Evolutionary conservation across 257 asterid species (phyloP).

Genomic region (Solanum etuberosum): DNA sequence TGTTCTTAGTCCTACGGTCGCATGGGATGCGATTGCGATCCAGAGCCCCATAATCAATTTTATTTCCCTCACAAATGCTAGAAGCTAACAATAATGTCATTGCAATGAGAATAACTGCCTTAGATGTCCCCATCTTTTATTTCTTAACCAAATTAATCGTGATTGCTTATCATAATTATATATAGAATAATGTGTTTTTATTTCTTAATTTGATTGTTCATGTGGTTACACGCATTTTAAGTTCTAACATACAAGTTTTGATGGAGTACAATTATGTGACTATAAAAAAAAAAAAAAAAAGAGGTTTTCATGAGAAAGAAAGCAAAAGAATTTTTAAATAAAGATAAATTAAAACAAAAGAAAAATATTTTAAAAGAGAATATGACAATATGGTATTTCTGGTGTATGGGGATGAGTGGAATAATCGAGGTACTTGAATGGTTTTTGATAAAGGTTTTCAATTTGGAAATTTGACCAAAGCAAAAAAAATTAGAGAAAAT

Average conservation of each 20-base stretch:
- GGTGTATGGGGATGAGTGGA: not conserved
- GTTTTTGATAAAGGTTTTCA: not conserved
- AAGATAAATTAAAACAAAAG: not conserved
- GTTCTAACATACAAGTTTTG: not conserved
- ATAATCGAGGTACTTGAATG: not conserved
- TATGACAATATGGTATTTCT: not conserved
- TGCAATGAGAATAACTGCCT: not conserved
- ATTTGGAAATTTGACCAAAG: not conserved
- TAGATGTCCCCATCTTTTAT: not conserved
- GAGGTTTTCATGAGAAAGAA: not conserved
- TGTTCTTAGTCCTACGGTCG: slow-evolving; percentile 8
- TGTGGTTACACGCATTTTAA: not conserved
- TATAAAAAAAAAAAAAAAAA: not conserved
- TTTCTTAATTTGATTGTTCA: not conserved
- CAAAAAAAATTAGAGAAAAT: not conserved
- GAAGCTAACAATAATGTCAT: not conserved
- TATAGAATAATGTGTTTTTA: not conserved
- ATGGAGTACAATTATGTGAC: not conserved
- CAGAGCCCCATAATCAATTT: slow-evolving; percentile 25
- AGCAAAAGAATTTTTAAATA: not conserved
- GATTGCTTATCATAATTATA: not conserved
- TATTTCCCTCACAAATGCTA: not conserved
- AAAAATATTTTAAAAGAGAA: not conserved
- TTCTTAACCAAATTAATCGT: not conserved
- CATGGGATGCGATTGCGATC: slow-evolving; percentile 32